Percentiles rank a stretch among this genome's conserved stretches.
phyloP scores from a whole-genome alignment of 2,329 filamentous ascomycete genomes.

The Didymella keratinophila region DNA sequence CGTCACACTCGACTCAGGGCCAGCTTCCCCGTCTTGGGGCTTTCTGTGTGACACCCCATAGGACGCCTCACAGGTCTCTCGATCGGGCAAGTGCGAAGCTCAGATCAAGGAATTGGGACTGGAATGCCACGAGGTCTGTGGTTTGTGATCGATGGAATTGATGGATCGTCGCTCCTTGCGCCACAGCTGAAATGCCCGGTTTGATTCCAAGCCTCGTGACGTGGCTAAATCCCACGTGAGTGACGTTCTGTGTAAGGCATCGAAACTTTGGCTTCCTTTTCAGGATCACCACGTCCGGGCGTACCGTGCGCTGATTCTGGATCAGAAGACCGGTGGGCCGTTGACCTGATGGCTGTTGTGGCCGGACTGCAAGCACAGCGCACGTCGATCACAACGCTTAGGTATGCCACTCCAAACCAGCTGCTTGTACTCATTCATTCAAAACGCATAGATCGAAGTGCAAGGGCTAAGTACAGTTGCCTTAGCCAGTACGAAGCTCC shows the following conservation, averaged over 20 bases:
- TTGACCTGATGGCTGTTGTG: neutral
- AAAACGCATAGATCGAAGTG: neutral
- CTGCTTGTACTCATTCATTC: neutral
- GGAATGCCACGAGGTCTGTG: conserved; percentile 4
- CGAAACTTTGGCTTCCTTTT: neutral
- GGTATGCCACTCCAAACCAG: neutral
- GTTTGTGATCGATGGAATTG: conserved; percentile 12
- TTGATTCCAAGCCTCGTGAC: conserved; percentile 30
- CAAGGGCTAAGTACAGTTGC: neutral
- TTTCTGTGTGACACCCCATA: conserved; percentile 3
- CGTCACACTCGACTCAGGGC: conserved; percentile 22
- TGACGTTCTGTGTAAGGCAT: conserved; percentile 24
- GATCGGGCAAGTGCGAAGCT: conserved; percentile 11
- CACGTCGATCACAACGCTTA: neutral
- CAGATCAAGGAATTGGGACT: conserved; percentile 14
- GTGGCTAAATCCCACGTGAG: conserved; percentile 32
- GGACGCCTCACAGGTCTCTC: conserved; percentile 24
- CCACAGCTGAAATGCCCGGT: conserved; percentile 18
- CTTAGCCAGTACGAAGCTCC: neutral
- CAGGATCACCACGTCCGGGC: neutral
- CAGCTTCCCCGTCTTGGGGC: conserved; percentile 1
- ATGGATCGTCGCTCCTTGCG: conserved; percentile 15
- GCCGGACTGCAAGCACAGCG: neutral
- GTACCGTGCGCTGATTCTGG: conserved; percentile 2
- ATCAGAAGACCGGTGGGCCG: neutral